phyloP scores from a whole-genome alignment of 768 basidiomycete species.

The Hygrophoropsis aurantiaca region DNA sequence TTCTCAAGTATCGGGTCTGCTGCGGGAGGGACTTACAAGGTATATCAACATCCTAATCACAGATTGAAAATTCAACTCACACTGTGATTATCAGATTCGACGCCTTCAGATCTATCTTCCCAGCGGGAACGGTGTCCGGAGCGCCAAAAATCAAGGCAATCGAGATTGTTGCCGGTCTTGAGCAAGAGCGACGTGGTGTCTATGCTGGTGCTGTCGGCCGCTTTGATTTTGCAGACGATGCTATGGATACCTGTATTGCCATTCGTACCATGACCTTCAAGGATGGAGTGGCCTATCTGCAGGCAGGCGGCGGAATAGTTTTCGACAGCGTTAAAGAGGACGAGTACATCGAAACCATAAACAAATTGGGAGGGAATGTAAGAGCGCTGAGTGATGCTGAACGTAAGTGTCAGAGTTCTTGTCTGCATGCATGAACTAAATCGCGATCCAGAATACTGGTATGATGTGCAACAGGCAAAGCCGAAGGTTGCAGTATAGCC shows the following conservation, averaged over 20 bases:
- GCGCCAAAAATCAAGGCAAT: conserved; percentile 99
- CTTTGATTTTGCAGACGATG: conserved; percentile 92
- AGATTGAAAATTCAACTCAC: no score
- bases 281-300: conserved; percentile 85
- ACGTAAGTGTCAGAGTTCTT: conserved; percentile 54
- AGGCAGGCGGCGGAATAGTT: conserved; percentile 97
- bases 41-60: conserved; percentile 28
- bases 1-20: conserved; percentile 85
- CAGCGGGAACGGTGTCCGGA: conserved; percentile 97
- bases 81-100: conserved; percentile 66
- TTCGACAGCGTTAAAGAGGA: conserved; percentile 96
- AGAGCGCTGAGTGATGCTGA: conserved; percentile 86
- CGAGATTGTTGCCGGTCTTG: conserved; percentile 84
- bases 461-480: conserved; percentile 56
- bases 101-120: conserved; percentile 98
- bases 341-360: conserved; percentile 94
- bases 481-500: conserved; percentile 22
- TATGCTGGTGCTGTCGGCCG: conserved; percentile 99
- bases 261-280: conserved; percentile 99
- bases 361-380: conserved; percentile 89
- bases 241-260: conserved; percentile 98
- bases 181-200: conserved; percentile 87
- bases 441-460: conserved; percentile 60
- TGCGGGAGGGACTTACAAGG: conserved; percentile 85
- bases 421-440: conserved; percentile 16